Evolutionary conservation across 768 basidiomycete genomes (phyloP).

Genomic region (Rhizopogon vulgaris): DNA sequence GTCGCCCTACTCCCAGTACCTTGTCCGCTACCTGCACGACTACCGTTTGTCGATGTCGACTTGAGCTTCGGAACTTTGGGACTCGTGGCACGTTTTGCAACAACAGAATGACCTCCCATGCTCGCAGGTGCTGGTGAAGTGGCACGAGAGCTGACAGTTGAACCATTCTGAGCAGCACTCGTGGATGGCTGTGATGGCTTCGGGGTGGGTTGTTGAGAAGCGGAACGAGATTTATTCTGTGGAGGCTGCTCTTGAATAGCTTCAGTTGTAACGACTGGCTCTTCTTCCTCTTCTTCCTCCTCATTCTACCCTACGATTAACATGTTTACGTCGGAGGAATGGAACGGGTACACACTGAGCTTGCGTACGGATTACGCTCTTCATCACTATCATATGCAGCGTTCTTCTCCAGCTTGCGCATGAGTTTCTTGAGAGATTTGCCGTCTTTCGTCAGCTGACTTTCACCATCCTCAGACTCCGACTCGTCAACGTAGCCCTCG

Average conservation of each 20-base stretch:
- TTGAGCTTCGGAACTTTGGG: constrained; percentile 65
- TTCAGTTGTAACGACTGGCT: constrained; percentile 33
- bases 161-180: constrained; percentile 19
- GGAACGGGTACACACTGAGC: constrained; percentile 46
- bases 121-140: constrained; percentile 46
- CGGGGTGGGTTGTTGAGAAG: constrained; percentile 31
- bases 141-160: constrained; percentile 42
- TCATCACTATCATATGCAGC: constrained; percentile 79
- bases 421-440: constrained; percentile 79
- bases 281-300: constrained; percentile 72
- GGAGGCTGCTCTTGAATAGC: constrained; percentile 37
- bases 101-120: constrained; percentile 69
- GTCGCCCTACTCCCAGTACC: constrained; percentile 43
- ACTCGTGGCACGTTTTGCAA: constrained; percentile 82
- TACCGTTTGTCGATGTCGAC: constrained; percentile 30
- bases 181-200: constrained; percentile 29
- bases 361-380: constrained; percentile 73
- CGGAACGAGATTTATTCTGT: constrained; percentile 38
- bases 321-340: constrained; percentile 1
- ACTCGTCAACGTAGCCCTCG: constrained; percentile 65
- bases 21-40: constrained; percentile 48
- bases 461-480: constrained; percentile 66
- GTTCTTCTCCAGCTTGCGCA: constrained; percentile 79
- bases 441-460: constrained; percentile 60
- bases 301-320: constrained; percentile 40